Evolutionary conservation across 108 stramenopile genomes (phyloP).

Genomic region (Skeletonema menzelii): DNA sequence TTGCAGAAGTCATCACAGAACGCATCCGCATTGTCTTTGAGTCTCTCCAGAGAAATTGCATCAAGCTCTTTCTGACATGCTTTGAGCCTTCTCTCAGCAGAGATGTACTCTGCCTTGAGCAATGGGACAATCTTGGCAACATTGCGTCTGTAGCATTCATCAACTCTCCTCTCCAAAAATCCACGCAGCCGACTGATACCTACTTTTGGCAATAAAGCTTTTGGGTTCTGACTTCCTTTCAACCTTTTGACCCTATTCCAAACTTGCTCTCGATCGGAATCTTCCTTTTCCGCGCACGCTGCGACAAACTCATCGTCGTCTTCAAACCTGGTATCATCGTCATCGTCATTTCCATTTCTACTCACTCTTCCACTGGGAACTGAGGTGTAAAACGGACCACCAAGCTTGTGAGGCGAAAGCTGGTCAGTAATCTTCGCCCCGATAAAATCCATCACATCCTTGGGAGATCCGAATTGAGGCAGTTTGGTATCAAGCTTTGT

Average conservation of each 20-base stretch:
- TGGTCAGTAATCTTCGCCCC: constrained; percentile 69
- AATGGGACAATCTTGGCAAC: constrained; percentile 91
- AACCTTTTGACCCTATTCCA: constrained; percentile 41
- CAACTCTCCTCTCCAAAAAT: constrained; percentile 88
- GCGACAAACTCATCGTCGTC: constrained; percentile 82
- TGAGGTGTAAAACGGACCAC: constrained; percentile 92
- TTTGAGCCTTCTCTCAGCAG: constrained; percentile 65
- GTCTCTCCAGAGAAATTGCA: constrained; percentile 77
- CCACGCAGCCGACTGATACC: constrained; percentile 79
- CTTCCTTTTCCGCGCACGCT: constrained; percentile 65
- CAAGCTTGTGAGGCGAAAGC: constrained; percentile 84
- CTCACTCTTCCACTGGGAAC: constrained; percentile 91
- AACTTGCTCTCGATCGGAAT: constrained; percentile 52
- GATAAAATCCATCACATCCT: constrained; percentile 85
- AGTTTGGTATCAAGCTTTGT: constrained; percentile 95
- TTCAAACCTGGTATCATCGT: constrained; percentile 63
- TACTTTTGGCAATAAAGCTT: constrained; percentile 55
- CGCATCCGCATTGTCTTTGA: constrained; percentile 78
- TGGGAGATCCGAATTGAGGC: constrained; percentile 85
- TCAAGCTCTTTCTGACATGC: constrained; percentile 80
- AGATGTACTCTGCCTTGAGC: constrained; percentile 80
- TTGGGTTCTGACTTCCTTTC: constrained; percentile 30
- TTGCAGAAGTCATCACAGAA: constrained; percentile 89
- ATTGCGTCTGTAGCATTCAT: constrained; percentile 89
- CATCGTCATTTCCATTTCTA: constrained; percentile 17